Conservation (phyloP, 768 basidiomycete genomes). For the Rhizopogon vinicolor region DNA sequence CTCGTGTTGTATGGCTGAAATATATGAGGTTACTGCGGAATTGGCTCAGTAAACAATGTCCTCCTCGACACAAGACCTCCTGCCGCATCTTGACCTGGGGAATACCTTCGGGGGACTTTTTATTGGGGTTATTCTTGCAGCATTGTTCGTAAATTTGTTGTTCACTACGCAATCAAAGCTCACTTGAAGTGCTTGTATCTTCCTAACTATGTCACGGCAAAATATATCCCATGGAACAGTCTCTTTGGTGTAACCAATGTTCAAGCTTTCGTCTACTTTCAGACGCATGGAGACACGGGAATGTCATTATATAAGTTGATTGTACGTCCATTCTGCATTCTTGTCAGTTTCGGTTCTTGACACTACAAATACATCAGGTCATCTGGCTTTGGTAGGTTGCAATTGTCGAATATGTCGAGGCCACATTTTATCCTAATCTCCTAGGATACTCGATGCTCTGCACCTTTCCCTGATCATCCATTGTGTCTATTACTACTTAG, state of each 20-base stretch:
- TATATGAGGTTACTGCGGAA: background rate
- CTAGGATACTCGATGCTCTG: conserved; percentile 32
- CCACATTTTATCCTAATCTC: background rate
- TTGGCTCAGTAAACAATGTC: background rate
- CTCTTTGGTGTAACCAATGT: background rate
- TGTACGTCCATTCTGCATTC: background rate
- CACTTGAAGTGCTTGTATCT: background rate
- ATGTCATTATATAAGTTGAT: background rate
- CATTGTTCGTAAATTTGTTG: background rate
- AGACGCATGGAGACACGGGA: background rate
- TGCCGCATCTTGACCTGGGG: background rate
- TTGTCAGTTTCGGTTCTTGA: background rate
- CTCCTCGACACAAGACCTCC: background rate
- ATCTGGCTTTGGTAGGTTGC: conserved; percentile 2
- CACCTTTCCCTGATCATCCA: conserved; percentile 31
- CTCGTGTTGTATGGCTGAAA: no score
- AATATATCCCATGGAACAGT: background rate
- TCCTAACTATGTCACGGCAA: background rate
- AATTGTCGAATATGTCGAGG: background rate
- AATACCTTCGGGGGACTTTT: background rate
- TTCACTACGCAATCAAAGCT: background rate
- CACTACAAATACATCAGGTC: background rate
- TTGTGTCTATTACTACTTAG: conserved; percentile 30
- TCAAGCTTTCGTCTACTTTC: background rate
- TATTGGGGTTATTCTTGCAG: background rate